Base-by-base conservation (phyloP, 225 moss, liverwort and hornwort genomes). In the Sphagnum contortum region DNA sequence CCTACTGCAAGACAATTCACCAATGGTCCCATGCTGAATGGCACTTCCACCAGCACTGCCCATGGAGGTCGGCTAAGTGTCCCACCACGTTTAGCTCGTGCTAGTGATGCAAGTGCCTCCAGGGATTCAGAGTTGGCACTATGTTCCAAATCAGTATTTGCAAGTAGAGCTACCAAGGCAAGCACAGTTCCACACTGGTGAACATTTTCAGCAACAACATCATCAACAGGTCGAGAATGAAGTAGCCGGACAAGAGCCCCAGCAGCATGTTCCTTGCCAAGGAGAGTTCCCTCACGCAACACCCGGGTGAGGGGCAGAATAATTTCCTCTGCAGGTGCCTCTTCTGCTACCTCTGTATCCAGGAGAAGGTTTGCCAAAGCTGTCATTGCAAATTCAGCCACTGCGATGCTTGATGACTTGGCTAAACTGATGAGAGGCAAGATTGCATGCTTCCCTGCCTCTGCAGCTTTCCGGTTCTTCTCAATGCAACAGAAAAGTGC, bases 121-220 rank as follows among this genome's bases (percentile, higher is more conserved):
- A 98, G 82, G 14, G 89, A 87, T 82, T 98, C 98, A 14, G 87
- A 86, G 9, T 93, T 87, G 13, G 90, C 80, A 61, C 72, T 75
- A n/a, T 92, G 89, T 75, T 88, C 88, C 47, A 84, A 77, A 48
- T 98, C 83, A 11, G 88, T 88, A n/a, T 86, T 74, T 13, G 89
- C 88, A 47, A 98, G 77, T 4, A 98, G 91, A 57, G 91, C 89
- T 10, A 98, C 98, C 65, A 98, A 71, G 8, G 98, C 98, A 48
- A 98, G 86, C 48, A 98, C 98, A 49, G 93, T 93, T 60, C 93
- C 92, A 68, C 83, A 89, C 4, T 89, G 89, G 80, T 98, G 93
- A 61, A 98, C 84, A 58, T 93, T 91, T 75, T 86, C 98, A 50
- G 91, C 93, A 47, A 98, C 54, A 12, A 80, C 81, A 68, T 91